These are phyloP conservation scores for Peronospora farinosa DNA, from an alignment of 352 stramenopile species.

Conservation along the genomic window DNA sequence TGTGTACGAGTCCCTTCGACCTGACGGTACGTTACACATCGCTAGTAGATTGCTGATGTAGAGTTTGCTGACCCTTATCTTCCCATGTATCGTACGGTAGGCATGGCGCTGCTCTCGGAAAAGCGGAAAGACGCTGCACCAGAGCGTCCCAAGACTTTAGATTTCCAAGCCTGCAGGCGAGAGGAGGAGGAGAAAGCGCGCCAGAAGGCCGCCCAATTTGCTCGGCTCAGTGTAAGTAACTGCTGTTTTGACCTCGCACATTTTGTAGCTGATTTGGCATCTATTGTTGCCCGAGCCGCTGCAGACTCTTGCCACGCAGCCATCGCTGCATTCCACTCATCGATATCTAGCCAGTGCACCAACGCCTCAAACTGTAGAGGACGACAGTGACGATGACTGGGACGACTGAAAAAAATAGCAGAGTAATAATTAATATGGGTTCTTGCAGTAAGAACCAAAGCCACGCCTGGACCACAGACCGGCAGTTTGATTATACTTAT, in stretches of 20 bases:
- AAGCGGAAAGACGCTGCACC: slow-evolving; percentile 35
- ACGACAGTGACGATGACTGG: slow-evolving; percentile 80
- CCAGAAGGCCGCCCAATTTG: slow-evolving; percentile 55
- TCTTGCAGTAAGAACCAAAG: neutral
- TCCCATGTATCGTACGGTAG: slow-evolving; percentile 14
- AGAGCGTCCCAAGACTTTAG: slow-evolving; percentile 50
- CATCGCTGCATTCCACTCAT: slow-evolving; percentile 57
- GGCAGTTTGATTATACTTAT: slow-evolving; percentile 44
- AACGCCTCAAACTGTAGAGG: slow-evolving; percentile 14
- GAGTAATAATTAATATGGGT: neutral
- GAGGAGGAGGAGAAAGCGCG: slow-evolving; percentile 61
- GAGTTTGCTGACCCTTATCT: slow-evolving; percentile 1
- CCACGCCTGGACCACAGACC: slow-evolving; percentile 5
- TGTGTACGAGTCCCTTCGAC: slow-evolving; percentile 50
- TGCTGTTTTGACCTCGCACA: neutral
- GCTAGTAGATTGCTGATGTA: neutral
- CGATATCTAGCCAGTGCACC: slow-evolving; percentile 19
- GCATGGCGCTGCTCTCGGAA: slow-evolving; percentile 60
- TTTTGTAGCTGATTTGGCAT: slow-evolving; percentile 9
- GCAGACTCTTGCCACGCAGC: slow-evolving; percentile 57
- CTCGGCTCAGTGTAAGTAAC: slow-evolving; percentile 55
- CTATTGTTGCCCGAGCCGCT: slow-evolving; percentile 3
- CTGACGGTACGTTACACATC: slow-evolving; percentile 29
- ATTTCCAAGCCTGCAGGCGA: slow-evolving; percentile 55
- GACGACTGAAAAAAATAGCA: slow-evolving; percentile 51